Evolutionary conservation across 495 filamentous ascomycete genomes (phyloP).

Genomic region (Tuber aestivum): DNA sequence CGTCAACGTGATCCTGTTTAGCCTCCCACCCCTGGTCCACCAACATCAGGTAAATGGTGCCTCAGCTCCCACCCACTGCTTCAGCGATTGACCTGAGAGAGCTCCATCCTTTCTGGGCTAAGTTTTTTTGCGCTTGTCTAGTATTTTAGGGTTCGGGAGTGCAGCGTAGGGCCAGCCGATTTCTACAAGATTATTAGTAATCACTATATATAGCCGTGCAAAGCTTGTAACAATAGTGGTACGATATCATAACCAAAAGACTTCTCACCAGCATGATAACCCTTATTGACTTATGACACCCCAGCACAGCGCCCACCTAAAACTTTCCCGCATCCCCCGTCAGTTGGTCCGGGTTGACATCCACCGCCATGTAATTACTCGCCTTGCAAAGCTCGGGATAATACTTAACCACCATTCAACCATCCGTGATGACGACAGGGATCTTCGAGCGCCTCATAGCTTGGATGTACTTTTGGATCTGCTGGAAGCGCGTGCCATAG

Average conservation of each 20-base stretch:
- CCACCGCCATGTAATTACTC: slow-evolving; percentile 71
- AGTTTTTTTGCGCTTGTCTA: not conserved
- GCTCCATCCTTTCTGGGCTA: not conserved
- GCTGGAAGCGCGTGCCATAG: slow-evolving; percentile 72
- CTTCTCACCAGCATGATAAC: slow-evolving; percentile 14
- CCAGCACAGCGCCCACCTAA: slow-evolving; percentile 40
- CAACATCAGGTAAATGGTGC: not conserved
- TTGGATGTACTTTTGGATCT: slow-evolving; percentile 54
- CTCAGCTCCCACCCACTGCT: not conserved
- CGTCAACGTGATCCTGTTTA: not conserved
- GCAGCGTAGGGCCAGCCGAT: slow-evolving; percentile 14
- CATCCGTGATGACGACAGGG: slow-evolving; percentile 70
- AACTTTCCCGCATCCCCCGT: slow-evolving; percentile 59
- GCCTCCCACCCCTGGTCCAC: not conserved
- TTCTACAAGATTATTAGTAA: slow-evolving; percentile 4
- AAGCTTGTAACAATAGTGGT: not conserved
- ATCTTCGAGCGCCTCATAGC: slow-evolving; percentile 60
- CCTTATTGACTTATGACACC: slow-evolving; percentile 8
- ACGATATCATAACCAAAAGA: not conserved
- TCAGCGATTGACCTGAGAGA: not conserved
- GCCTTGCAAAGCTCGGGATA: slow-evolving; percentile 64
- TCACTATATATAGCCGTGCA: no score
- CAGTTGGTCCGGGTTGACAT: slow-evolving; percentile 57
- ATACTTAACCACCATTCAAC: slow-evolving; percentile 56
- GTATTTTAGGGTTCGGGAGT: not conserved